These are phyloP conservation scores for Penicillium sp. DNA, from an alignment of 2,329 filamentous ascomycete genomes.

Conservation along the genomic window DNA sequence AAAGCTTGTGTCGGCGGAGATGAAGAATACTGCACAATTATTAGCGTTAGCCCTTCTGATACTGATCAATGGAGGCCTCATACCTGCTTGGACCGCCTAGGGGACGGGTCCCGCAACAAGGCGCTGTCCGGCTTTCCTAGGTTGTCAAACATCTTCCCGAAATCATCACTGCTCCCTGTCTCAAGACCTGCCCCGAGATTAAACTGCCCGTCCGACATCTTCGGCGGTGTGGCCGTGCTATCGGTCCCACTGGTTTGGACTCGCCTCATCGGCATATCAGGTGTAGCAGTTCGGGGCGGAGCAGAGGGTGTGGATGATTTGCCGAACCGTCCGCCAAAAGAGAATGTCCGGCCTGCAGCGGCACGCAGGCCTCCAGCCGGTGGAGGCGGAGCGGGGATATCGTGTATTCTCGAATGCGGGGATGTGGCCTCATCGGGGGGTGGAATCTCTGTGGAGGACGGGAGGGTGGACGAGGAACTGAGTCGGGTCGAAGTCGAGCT, in stretches of 20 bases:
- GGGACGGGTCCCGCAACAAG: constrained; percentile 24
- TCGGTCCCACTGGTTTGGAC: constrained; percentile 51
- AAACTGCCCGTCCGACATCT: constrained; percentile 45
- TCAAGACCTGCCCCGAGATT: constrained; percentile 28
- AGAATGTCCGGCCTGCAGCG: constrained; percentile 49
- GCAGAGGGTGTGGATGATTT: constrained; percentile 26
- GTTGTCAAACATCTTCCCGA: constrained; percentile 51
- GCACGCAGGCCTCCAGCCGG: constrained; percentile 43
- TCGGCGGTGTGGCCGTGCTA: constrained; percentile 50
- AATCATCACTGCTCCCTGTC: constrained; percentile 40
- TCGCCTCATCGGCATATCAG: constrained; percentile 34
- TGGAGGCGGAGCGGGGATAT: constrained; percentile 40
- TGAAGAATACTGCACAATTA: constrained; percentile 22
- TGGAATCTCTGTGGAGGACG: constrained; percentile 50
- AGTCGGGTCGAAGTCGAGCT: constrained; percentile 49
- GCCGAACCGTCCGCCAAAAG: constrained; percentile 47
- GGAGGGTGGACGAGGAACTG: constrained; percentile 54
- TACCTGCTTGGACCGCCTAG: constrained; percentile 23
- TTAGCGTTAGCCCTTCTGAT: constrained; percentile 16
- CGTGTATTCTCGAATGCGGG: constrained; percentile 38
- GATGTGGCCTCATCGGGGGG: constrained; percentile 38
- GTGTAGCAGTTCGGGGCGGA: constrained; percentile 22
- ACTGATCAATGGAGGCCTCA: background rate
- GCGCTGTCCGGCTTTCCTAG: constrained; percentile 36
- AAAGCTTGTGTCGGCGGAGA: constrained; percentile 19